Percentiles rank a stretch among this genome's conserved stretches.
Evolutionary conservation across 306 rosid genomes (phyloP).

Genomic region (Sphenostylis stenocarpa): DNA sequence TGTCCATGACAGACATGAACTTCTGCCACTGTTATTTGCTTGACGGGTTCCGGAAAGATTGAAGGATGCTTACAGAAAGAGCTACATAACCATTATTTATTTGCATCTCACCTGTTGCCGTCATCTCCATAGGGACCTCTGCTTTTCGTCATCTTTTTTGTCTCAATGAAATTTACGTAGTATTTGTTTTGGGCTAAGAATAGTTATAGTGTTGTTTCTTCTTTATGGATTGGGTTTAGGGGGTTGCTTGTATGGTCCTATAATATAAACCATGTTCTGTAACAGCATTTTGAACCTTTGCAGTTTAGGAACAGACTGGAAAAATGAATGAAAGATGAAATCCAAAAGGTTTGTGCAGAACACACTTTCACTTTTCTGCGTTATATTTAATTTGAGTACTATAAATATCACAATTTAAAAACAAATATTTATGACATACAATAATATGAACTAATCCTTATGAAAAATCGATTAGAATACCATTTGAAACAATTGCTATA

Average conservation of each 20-base stretch:
- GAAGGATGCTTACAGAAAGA: slow-evolving; percentile 36
- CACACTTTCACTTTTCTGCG: not conserved
- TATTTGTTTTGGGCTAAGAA: slow-evolving; percentile 13
- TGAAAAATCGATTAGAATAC: too few relatives aligned
- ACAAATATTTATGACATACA: too few relatives aligned
- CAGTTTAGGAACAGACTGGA: slow-evolving; percentile 10
- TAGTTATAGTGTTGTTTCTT: not conserved
- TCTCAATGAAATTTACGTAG: slow-evolving; percentile 3
- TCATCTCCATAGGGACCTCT: slow-evolving; percentile 11
- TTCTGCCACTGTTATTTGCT: slow-evolving; percentile 36
- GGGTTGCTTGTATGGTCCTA: not conserved
- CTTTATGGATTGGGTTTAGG: not conserved
- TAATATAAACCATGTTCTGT: slow-evolving; percentile 24
- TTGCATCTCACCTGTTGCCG: slow-evolving; percentile 27
- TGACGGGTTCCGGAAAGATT: slow-evolving; percentile 26
- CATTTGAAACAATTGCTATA: too few relatives aligned
- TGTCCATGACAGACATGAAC: slow-evolving; percentile 33
- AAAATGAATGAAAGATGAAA: slow-evolving; percentile 25
- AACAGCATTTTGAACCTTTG: slow-evolving; percentile 19
- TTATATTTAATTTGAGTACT: not conserved
- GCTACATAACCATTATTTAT: slow-evolving; percentile 29
- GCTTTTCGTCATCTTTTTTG: not conserved
- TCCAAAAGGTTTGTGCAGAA: not conserved
- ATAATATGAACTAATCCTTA: not conserved
- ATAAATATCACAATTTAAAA: too few relatives aligned